Evolutionary conservation across 805 yeast species (phyloP), one percentile per base, ranked within the genome.

Genomic region (Kodamaea fukazawae): DNA sequence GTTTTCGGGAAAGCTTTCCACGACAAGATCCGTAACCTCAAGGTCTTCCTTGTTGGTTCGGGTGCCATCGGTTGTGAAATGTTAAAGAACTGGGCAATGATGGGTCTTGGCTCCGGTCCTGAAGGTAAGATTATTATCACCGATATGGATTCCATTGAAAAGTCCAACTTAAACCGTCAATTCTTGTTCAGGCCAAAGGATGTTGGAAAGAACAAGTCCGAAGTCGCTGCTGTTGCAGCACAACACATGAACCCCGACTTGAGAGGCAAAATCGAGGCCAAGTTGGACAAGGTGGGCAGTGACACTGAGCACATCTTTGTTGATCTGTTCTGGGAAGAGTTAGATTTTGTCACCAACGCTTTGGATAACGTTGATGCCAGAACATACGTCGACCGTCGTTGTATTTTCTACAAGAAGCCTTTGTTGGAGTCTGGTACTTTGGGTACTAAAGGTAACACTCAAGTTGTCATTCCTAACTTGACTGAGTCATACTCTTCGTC

Each of bases 61-160:
- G 99, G 99, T 60, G 99, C 99, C 13, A 93, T 93, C 70, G 99
- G 99, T 29, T 93, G 99, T 70, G 99, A 93, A 67, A 91, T 93
- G 90, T 73, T 93, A 55, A 93, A 93, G 67, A 90, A 88, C 58
- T 93, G 98, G 98, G 96, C 99, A 4, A 76, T 93, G 76, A 75
- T 90, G 78, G 99, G 99, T 32, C 69, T 93, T 38, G 98, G 96
- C 26, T 75, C 95, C 16, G 98, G 98, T 30, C 87, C 90, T 29
- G 63, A 84, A 3, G 99, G 99, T 54, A 76, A 79, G 53, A 86
- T 93, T 44, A 65, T 68, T 38, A 83, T 93, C 34, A 93, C 99
- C 17, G 99, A 91, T 65, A 93, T 83, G 59, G 99, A 93, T 59
- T 78, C 93, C 4, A 93, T 93, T 57, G 99, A 93, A 64, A 88